phyloP scores from a whole-genome alignment of 2,329 filamentous ascomycete genomes.

The Aspergillus neoniger region DNA sequence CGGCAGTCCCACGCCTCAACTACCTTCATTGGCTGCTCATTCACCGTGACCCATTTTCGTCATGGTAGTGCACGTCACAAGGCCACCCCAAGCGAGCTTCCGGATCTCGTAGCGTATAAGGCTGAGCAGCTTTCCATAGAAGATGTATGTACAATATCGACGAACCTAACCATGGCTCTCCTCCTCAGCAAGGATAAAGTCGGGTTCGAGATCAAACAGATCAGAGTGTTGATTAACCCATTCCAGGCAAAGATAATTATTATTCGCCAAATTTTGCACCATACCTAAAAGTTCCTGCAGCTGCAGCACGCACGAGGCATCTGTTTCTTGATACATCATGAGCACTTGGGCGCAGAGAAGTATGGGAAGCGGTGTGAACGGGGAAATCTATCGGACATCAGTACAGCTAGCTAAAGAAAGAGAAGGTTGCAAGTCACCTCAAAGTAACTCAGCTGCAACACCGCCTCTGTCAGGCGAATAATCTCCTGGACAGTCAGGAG shows the following conservation, averaged over 20 bases:
- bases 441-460: conserved; percentile 15
- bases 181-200: no score
- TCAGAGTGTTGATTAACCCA: not conserved
- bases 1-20: not conserved
- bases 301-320: not conserved
- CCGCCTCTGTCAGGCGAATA: conserved; percentile 11
- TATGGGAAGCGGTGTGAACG: conserved; percentile 8
- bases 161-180: not conserved
- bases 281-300: conserved; percentile 3
- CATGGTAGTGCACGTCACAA: not conserved
- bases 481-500: conserved; percentile 19
- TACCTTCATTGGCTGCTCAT: not conserved
- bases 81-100: not conserved
- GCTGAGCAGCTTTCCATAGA: not conserved
- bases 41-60: not conserved
- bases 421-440: conserved; percentile 5
- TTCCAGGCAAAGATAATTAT: not conserved
- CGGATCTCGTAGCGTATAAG: not conserved
- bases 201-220: not conserved
- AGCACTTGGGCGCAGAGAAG: conserved; percentile 1
- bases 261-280: not conserved
- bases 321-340: not conserved
- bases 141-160: not conserved
- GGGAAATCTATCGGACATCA: conserved; percentile 7
- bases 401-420: not conserved